phyloP scores from a whole-genome alignment of 1,139 yeast genomes.

The Magnusiomyces suaveolens region DNA sequence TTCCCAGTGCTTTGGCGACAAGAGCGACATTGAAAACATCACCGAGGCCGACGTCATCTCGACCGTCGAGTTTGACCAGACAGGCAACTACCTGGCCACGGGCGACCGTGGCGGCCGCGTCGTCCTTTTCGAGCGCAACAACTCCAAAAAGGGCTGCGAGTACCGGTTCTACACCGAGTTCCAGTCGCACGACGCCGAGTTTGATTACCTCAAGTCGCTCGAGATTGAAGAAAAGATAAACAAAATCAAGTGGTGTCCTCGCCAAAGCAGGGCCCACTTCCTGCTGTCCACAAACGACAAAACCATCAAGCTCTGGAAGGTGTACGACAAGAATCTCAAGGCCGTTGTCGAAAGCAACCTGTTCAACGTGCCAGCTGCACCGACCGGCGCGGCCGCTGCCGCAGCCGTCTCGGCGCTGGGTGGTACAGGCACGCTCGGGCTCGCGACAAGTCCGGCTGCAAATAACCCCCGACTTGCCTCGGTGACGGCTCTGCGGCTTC shows the following conservation, averaged over 20 bases:
- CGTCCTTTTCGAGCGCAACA: conserved; percentile 86
- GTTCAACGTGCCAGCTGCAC: conserved; percentile 27
- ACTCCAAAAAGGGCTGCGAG: conserved; percentile 74
- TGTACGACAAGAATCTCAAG: conserved; percentile 83
- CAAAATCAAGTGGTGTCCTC: conserved; percentile 91
- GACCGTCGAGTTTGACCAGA: conserved; percentile 91
- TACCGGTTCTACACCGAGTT: conserved; percentile 94
- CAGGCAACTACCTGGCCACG: conserved; percentile 92
- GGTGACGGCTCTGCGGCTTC: conserved; percentile 50
- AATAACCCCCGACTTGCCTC: conserved; percentile 18
- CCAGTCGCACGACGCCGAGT: conserved; percentile 97
- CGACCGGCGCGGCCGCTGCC: neutral
- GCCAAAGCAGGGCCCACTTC: conserved; percentile 81
- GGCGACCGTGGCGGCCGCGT: conserved; percentile 99
- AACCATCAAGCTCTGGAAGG: conserved; percentile 95
- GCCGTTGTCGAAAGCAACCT: conserved; percentile 87
- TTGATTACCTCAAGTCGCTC: conserved; percentile 82
- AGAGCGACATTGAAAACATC: conserved; percentile 90
- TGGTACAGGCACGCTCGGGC: neutral
- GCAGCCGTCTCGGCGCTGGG: conserved; percentile 7
- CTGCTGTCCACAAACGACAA: conserved; percentile 90
- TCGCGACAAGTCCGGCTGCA: neutral
- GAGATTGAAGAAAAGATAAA: conserved; percentile 98
- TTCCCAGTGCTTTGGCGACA: conserved; percentile 84
- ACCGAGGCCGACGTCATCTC: conserved; percentile 97